Conservation (phyloP, 768 basidiomycete genomes). For the Leccinum disarticulatum region DNA sequence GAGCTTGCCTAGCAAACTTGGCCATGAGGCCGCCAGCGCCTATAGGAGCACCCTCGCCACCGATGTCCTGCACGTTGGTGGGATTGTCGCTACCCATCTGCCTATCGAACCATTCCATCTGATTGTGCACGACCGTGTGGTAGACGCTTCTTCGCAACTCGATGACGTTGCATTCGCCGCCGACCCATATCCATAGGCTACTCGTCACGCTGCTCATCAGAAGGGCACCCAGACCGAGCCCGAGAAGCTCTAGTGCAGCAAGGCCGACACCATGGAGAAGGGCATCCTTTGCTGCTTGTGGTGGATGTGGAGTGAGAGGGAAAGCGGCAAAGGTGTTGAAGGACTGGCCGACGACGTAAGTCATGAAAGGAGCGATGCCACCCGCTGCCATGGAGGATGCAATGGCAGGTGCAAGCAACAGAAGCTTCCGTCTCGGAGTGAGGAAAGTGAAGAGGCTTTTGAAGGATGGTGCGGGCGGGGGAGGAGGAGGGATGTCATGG, state of each 20-base stretch:
- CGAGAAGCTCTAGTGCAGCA: constrained; percentile 65
- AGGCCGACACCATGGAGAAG: constrained; percentile 59
- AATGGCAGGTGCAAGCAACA: constrained; percentile 63
- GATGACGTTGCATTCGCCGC: constrained; percentile 74
- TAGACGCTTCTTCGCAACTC: constrained; percentile 70
- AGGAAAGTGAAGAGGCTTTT: constrained; percentile 67
- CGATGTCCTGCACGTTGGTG: constrained; percentile 34
- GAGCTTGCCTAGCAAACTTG: constrained; percentile 74
- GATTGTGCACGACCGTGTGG: constrained; percentile 59
- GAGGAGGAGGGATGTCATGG: constrained; percentile 18
- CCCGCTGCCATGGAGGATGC: constrained; percentile 62
- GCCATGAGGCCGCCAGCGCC: constrained; percentile 93
- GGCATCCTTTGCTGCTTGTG: constrained; percentile 43
- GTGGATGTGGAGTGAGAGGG: constrained; percentile 41
- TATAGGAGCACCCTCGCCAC: constrained; percentile 48
- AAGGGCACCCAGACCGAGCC: constrained; percentile 63
- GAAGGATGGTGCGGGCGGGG: constrained; percentile 50
- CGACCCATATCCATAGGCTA: constrained; percentile 78
- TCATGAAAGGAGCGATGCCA: constrained; percentile 84
- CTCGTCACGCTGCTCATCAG: constrained; percentile 73
- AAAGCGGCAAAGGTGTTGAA: constrained; percentile 72
- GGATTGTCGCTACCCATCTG: constrained; percentile 63
- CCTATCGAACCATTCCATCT: constrained; percentile 90
- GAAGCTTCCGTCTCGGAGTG: constrained; percentile 52
- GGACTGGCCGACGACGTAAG: constrained; percentile 71